phyloP scores from a whole-genome alignment of 768 basidiomycete species.

The Strobilomyces echinocephalus region DNA sequence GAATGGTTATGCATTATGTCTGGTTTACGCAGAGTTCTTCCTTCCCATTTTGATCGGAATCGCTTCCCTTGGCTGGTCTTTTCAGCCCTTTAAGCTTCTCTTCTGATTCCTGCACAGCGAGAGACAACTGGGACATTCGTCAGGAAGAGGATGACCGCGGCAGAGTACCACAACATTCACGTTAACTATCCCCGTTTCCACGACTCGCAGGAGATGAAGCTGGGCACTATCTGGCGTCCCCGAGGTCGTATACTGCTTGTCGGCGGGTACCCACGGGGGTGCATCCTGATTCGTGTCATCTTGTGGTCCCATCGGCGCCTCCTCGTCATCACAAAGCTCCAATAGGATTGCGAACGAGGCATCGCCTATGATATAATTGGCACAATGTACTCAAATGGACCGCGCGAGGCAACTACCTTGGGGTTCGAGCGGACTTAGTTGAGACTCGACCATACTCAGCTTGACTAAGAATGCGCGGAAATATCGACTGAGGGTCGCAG shows the following conservation, averaged over 20 bases:
- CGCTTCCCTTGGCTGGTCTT: background rate
- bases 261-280: slow-evolving; percentile 77
- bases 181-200: slow-evolving; percentile 81
- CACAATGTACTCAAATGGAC: background rate
- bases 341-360: slow-evolving; percentile 79
- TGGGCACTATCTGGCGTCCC: slow-evolving; percentile 63
- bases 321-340: slow-evolving; percentile 66
- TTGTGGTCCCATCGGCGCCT: slow-evolving; percentile 44
- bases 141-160: background rate
- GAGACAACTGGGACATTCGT: slow-evolving; percentile 48
- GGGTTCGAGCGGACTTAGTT: slow-evolving; percentile 54
- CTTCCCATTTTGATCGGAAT: slow-evolving; percentile 9
- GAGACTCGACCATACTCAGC: slow-evolving; percentile 70
- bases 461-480: slow-evolving; percentile 83
- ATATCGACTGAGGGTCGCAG: slow-evolving; percentile 60
- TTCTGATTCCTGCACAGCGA: slow-evolving; percentile 77
- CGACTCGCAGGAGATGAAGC: slow-evolving; percentile 69
- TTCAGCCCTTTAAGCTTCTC: slow-evolving; percentile 46
- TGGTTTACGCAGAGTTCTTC: slow-evolving; percentile 5
- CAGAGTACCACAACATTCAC: slow-evolving; percentile 35
- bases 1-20: background rate
- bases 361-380: slow-evolving; percentile 44
- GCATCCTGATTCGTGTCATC: slow-evolving; percentile 53
- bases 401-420: slow-evolving; percentile 38
- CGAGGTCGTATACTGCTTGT: slow-evolving; percentile 61